Conservation (phyloP, 352 stramenopile genomes). For the Pilasporangium apinafurcum region DNA sequence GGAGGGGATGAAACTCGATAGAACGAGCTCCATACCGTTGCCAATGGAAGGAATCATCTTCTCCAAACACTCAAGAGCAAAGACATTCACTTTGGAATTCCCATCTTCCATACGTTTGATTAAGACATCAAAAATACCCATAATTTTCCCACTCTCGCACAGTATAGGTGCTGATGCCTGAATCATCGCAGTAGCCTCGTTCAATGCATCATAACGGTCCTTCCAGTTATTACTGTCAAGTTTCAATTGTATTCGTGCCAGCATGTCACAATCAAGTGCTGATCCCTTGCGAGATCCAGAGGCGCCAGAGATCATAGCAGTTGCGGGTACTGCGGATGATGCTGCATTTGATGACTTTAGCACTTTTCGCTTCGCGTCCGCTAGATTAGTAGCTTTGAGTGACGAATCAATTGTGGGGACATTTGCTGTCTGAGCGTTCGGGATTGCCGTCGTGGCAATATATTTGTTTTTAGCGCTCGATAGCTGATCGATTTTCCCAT, state of each 20-base stretch:
- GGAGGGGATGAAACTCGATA: slow-evolving; percentile 42
- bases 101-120: slow-evolving; percentile 69
- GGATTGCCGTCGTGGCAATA: slow-evolving; percentile 7
- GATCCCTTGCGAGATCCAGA: not conserved
- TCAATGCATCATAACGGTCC: slow-evolving; percentile 61
- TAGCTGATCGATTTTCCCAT: slow-evolving; percentile 46
- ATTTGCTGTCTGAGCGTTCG: slow-evolving; percentile 1
- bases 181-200: slow-evolving; percentile 31
- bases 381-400: not conserved
- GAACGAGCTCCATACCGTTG: slow-evolving; percentile 48
- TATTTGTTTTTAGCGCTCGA: slow-evolving; percentile 19
- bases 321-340: not conserved
- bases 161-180: slow-evolving; percentile 8
- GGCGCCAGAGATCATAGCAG: no score
- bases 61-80: slow-evolving; percentile 52
- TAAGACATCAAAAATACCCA: slow-evolving; percentile 59
- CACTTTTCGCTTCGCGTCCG: not conserved
- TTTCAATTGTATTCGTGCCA: slow-evolving; percentile 32
- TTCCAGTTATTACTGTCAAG: slow-evolving; percentile 79
- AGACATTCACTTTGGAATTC: slow-evolving; percentile 65
- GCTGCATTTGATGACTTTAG: not conserved
- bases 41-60: slow-evolving; percentile 41
- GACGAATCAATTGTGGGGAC: no score
- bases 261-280: slow-evolving; percentile 24
- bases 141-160: slow-evolving; percentile 35